Base-by-base conservation (phyloP, 1,139 yeast genomes). In the Yamadazyma spencermartinsiae region DNA sequence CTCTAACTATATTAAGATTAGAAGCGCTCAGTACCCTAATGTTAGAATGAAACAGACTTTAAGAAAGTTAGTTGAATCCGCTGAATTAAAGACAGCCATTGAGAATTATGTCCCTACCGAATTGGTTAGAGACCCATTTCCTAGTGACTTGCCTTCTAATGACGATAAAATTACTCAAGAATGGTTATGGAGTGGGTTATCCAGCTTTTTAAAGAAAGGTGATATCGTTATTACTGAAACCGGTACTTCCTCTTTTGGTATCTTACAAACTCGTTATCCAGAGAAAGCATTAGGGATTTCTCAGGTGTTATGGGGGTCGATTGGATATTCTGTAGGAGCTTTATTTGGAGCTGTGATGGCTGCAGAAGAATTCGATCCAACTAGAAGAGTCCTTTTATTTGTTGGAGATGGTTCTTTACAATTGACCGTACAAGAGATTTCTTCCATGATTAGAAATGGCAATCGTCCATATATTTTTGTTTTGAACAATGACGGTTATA, bases 271-370 rank as follows among this genome's bases (percentile, higher is more conserved):
- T 4, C 47, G 58, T 34, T 67, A 57, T 47, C 72, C 72, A 3
- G 55, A 56, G 35, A 54, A 61, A 41, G 55, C 65, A 9, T 51
- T 63, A 29, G 72, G 72, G 27, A 67, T 67, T 33, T 63, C 70
- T 4, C 72, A 67, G 45, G 68, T 63, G 2, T 56, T 66, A 37
- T 86, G 94, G 90, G 95, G 95, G 41, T 85, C 95, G 34, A 86
- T 86, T 63, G 96, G 95, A 51, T 86, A 72, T 72, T 79, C 95
- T 21, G 87, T 86, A 31, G 95, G 95, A 54, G 85, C 95, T 36
- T 74, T 86, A 27, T 66, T 82, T 45, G 96, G 96, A 61, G 95
- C 95, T 20, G 82, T 82, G 24, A 74, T 83, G 67, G 72, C 72
- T 2, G 65, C 69, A 7, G 59, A 62, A 40, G 67, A 61, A 39